Evolutionary conservation across 2,329 filamentous ascomycete genomes (phyloP), one percentile per base, ranked within the genome.

Genomic region (Stromatinia cepivora): DNA sequence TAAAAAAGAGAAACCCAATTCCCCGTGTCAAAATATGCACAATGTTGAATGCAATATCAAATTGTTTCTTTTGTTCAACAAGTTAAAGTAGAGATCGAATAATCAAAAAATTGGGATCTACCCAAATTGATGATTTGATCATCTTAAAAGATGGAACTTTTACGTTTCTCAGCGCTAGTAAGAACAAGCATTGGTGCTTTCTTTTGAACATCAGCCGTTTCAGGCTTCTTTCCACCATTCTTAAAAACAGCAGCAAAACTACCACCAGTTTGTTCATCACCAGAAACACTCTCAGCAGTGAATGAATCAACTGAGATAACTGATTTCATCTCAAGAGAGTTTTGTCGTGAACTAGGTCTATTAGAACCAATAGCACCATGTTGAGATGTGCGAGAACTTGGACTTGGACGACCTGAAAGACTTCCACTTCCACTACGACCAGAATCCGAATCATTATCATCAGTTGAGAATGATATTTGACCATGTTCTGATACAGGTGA

Each of bases 291-390:
- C 72, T 89, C 90, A 68, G 84, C 84, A 65, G 83, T 85, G 77
- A 84, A 86, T 70, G 84, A 85, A 71, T 84, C 83, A 53, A 75
- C 56, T 4, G 76, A 78, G 42, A 73, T 72, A 42, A 82, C 79
- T 11, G 83, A 84, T 67, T 79, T 82, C 81, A 84, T 81, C 81
- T 89, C 83, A 79, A 85, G 78, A 81, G 88, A 80, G 81, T 82
- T 78, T 79, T 92, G 85, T 46, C 87, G 85, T 31, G 88, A 90
- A 74, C 84, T 88, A 74, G 94, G 94, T 71, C 92, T 89, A 80
- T 97, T 92, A 2, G 92, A 95, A 67, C 93, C 93, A 77, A 97
- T 97, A 63, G 93, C 93, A 71, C 92, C 92, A 72, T 90, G 94
- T 73, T 88, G 90, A 71, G 87, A 91, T 73, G 90, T 92, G 74